Conservation (phyloP, 768 basidiomycete genomes). For the Scleroderma bovista region DNA sequence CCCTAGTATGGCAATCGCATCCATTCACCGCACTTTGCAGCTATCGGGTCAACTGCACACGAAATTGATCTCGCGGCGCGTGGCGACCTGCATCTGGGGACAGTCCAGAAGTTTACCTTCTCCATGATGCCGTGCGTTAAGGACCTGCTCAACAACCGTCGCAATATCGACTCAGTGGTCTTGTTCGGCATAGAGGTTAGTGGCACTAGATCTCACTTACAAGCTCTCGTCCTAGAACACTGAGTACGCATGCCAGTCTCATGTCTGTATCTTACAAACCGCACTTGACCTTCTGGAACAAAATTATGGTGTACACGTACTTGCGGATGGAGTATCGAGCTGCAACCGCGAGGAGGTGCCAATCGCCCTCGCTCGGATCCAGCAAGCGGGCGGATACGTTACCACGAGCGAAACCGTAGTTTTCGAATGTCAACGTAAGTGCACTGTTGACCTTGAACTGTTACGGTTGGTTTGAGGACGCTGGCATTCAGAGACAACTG, state of each 20-base stretch:
- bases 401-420: conserved; percentile 78
- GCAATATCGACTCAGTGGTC: conserved; percentile 54
- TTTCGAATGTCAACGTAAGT: conserved; percentile 67
- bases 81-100: conserved; percentile 49
- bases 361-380: too few species aligned
- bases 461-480: conserved; percentile 5
- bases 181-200: conserved; percentile 86
- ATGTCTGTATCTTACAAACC: conserved; percentile 87
- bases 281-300: conserved; percentile 56
- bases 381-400: conserved; percentile 66
- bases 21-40: too few species aligned
- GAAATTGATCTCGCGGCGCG: conserved; percentile 53
- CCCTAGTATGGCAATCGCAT: too few species aligned
- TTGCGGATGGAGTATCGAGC: conserved; percentile 85
- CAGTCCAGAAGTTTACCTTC: too few species aligned
- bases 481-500: conserved; percentile 48
- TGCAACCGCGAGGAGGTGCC: too few species aligned
- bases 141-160: conserved; percentile 41
- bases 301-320: conserved; percentile 54
- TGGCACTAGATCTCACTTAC: not conserved
- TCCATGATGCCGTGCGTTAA: conserved; percentile 64
- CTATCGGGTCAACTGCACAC: conserved; percentile 62
- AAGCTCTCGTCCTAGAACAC: not conserved
- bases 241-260: conserved; percentile 48
- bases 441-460: conserved; percentile 7